Evolutionary conservation across 176 grass and related monocot species (phyloP), one percentile per base, ranked within the genome.

Genomic region (Triticum timopheevii): DNA sequence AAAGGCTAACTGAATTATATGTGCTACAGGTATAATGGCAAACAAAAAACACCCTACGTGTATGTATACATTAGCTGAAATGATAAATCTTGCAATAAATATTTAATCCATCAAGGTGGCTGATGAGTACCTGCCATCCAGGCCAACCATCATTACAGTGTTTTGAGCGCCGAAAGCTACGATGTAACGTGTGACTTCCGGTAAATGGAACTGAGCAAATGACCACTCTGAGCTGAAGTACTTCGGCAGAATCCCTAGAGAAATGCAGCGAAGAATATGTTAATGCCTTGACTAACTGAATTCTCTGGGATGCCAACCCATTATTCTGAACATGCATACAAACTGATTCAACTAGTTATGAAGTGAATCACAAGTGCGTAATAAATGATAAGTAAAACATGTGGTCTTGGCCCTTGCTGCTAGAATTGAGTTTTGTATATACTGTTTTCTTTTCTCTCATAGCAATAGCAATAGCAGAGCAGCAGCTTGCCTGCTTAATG

Each of bases 191-290:
- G 93, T 98, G 17, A 90, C 88, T 84, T 98, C 96, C 36, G 93
- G 89, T 81, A 98, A 90, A 91, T 98, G 90, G 68, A 98, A 98
- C 67, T 98, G 96, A 40, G 96, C 90, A 92, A 95, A 98, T 42
- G 96, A 98, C 96, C 96, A 95, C 78, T 98, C 96, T 78, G 96
- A 98, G 89, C 88, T 98, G 84, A 98, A 98, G 88, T 95, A 95
- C 78, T 89, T 98, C 0, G 93, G 96, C 75, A 98, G 87, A 75
- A 98, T 89, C 33, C 90, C 96, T 98, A 86, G 35, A 91, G 25
- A 76, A 86, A 87, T 86, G 65, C 2, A 93, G 71, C 59, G 77
- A 80, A 19, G 7, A 47, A 76, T 39, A 77, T 58, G 27, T 68
- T 78, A 77, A 38, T 38, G 5, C 52, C n/a, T 62, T 52, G 0